Conservation (phyloP, 768 basidiomycete species). For the Mycena sanguinolenta region DNA sequence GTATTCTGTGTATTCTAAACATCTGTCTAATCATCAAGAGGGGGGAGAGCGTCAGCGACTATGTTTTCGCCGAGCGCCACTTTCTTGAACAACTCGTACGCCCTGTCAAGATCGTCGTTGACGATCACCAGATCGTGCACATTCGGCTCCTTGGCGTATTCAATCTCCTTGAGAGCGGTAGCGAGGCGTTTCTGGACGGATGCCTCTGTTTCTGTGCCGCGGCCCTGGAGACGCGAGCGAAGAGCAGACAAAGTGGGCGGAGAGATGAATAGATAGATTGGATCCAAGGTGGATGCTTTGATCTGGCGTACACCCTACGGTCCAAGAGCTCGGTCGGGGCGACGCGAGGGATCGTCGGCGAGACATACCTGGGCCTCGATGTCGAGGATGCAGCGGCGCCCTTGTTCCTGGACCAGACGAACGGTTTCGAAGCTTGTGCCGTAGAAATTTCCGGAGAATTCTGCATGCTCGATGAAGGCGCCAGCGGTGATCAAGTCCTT, state of each 20-base stretch:
- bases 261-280: slow-evolving; percentile 92
- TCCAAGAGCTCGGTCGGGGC: slow-evolving; percentile 34
- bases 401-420: slow-evolving; percentile 71
- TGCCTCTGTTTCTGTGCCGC: slow-evolving; percentile 87
- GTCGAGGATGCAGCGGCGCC: slow-evolving; percentile 91
- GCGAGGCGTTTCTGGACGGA: slow-evolving; percentile 81
- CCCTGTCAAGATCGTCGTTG: slow-evolving; percentile 89
- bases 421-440: slow-evolving; percentile 92
- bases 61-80: slow-evolving; percentile 72
- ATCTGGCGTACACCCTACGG: slow-evolving; percentile 91
- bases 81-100: slow-evolving; percentile 82
- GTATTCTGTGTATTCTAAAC: slow-evolving; percentile 12
- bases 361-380: slow-evolving; percentile 91
- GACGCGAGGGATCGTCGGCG: slow-evolving; percentile 18
- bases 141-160: slow-evolving; percentile 82
- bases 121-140: slow-evolving; percentile 88
- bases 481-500: slow-evolving; percentile 72
- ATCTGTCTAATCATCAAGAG: slow-evolving; percentile 34
- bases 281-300: slow-evolving; percentile 84
- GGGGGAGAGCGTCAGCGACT: slow-evolving; percentile 27
- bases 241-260: slow-evolving; percentile 86
- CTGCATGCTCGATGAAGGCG: slow-evolving; percentile 94
- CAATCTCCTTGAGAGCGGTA: slow-evolving; percentile 84
- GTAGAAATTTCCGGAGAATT: slow-evolving; percentile 93
- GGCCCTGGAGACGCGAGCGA: slow-evolving; percentile 75